Conservation (phyloP, 352 stramenopile species). For the Phytophthora agathidicida region DNA sequence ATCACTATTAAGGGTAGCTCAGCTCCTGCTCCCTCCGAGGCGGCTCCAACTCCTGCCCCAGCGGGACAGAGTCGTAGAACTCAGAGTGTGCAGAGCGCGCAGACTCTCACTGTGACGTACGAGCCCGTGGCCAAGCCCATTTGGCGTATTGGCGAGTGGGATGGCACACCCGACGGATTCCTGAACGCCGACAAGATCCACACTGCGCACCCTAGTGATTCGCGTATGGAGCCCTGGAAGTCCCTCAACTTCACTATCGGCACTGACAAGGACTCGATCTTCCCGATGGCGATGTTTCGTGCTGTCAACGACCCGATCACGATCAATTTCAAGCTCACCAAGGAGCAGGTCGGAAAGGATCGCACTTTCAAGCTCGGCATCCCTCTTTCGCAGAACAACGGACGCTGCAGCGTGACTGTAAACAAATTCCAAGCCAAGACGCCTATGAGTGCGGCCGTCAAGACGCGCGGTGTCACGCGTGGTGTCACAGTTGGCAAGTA, state of each 20-base stretch:
- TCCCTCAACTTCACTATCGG: conserved; percentile 37
- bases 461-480: conserved; percentile 54
- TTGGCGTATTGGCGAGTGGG: conserved; percentile 60
- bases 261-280: conserved; percentile 30
- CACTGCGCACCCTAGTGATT: conserved; percentile 56
- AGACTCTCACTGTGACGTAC: conserved; percentile 37
- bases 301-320: conserved; percentile 53
- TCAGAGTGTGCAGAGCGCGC: conserved; percentile 4
- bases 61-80: not conserved
- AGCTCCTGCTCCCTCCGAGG: not conserved
- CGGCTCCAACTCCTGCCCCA: not conserved
- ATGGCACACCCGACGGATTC: conserved; percentile 56
- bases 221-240: conserved; percentile 41
- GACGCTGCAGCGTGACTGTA: conserved; percentile 41
- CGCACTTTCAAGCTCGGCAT: conserved; percentile 52
- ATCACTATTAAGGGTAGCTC: conserved; percentile 31
- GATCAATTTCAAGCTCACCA: conserved; percentile 45
- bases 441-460: conserved; percentile 40
- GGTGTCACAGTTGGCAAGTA: conserved; percentile 56
- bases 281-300: conserved; percentile 60
- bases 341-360: conserved; percentile 24
- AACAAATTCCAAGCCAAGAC: conserved; percentile 47
- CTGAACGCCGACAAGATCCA: conserved; percentile 64
- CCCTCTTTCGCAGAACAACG: conserved; percentile 49
- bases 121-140: conserved; percentile 27